Evolutionary conservation across 2,329 filamentous ascomycete genomes (phyloP).

Genomic region (Drechslerella dactyloides): DNA sequence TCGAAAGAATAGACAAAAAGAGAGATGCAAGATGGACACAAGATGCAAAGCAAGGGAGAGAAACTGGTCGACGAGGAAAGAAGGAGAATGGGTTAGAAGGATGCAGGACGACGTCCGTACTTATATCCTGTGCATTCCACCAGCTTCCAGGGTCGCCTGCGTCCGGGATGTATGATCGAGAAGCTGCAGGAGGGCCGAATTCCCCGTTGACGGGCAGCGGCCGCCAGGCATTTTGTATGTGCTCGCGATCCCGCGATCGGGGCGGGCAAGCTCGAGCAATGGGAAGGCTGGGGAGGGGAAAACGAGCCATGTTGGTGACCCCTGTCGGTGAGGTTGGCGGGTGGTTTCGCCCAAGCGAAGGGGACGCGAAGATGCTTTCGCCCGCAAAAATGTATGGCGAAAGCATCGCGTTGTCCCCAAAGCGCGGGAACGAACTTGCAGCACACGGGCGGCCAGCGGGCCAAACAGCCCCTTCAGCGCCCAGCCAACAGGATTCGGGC

Average conservation of each 20-base stretch:
- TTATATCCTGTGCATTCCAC: slow-evolving; percentile 26
- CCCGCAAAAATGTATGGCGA: slow-evolving; percentile 44
- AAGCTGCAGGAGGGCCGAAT: slow-evolving; percentile 22
- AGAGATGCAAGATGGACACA: slow-evolving; percentile 1
- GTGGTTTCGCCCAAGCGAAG: slow-evolving; percentile 46
- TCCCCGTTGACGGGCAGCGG: slow-evolving; percentile 27
- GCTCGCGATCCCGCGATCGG: neutral
- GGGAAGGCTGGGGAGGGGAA: slow-evolving; percentile 10
- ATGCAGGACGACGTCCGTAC: slow-evolving; percentile 13
- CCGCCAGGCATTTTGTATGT: slow-evolving; percentile 49
- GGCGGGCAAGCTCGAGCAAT: slow-evolving; percentile 6
- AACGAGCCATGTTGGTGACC: neutral
- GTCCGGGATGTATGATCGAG: neutral
- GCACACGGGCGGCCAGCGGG: slow-evolving; percentile 12
- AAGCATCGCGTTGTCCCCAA: slow-evolving; percentile 41
- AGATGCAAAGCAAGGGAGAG: slow-evolving; percentile 1
- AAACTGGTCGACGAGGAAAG: neutral
- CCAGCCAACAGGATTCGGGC: slow-evolving; percentile 6
- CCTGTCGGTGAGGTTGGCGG: slow-evolving; percentile 16
- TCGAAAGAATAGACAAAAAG: neutral
- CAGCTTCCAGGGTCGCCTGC: slow-evolving; percentile 1
- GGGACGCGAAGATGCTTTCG: slow-evolving; percentile 26
- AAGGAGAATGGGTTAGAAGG: neutral
- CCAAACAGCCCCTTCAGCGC: slow-evolving; percentile 19
- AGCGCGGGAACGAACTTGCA: slow-evolving; percentile 16